phyloP scores from a whole-genome alignment of 768 basidiomycete species.

The Mycena rebaudengoi region DNA sequence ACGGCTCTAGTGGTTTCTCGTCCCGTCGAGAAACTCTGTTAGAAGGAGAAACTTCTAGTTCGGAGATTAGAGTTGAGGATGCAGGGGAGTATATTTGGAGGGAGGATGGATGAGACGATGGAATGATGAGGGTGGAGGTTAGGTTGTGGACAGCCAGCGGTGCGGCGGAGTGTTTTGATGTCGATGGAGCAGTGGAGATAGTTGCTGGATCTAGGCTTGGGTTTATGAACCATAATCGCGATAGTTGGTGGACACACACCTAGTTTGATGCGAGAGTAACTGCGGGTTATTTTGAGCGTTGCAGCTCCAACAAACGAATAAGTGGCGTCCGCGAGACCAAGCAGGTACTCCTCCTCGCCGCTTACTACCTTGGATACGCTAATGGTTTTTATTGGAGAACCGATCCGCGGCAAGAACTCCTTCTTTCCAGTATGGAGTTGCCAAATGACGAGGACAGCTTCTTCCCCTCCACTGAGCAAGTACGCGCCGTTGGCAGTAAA shows the following conservation, averaged over 20 bases:
- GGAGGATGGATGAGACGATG: conserved; percentile 95
- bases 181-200: conserved; percentile 39
- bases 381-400: conserved; percentile 82
- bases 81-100: conserved; percentile 88
- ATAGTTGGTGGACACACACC: conserved; percentile 51
- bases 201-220: conserved; percentile 40
- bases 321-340: conserved; percentile 84
- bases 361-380: conserved; percentile 59
- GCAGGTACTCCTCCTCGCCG: conserved; percentile 86
- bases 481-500: conserved; percentile 95
- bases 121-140: conserved; percentile 83
- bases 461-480: conserved; percentile 93
- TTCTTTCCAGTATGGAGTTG: conserved; percentile 88
- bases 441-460: conserved; percentile 97
- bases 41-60: conserved; percentile 93
- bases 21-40: conserved; percentile 89
- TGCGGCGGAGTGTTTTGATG: conserved; percentile 50
- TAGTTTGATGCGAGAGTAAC: conserved; percentile 80
- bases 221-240: neutral
- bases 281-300: conserved; percentile 75
- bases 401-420: conserved; percentile 93
- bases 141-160: conserved; percentile 82
- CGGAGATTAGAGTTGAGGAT: conserved; percentile 75
- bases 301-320: conserved; percentile 78
- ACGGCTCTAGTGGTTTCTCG: conserved; percentile 77